A percentile compares a stretch with the other conserved stretches of the same genome.
phyloP scores from a whole-genome alignment of 208 protist species.

The Leishmania lainsoni region DNA sequence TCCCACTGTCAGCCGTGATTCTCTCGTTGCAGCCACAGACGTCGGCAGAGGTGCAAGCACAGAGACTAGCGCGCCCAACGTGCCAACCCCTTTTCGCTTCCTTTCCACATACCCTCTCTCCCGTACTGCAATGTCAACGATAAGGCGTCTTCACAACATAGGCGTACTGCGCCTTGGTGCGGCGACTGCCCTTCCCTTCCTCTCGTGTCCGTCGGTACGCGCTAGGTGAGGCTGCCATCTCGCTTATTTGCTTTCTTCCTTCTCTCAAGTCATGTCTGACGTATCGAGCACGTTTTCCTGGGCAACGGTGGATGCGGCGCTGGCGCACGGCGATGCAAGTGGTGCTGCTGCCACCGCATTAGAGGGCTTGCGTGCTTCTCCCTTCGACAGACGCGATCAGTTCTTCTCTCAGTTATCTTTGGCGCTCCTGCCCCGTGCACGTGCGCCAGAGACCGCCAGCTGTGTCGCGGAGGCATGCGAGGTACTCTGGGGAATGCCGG shows the following conservation, averaged over 20 bases:
- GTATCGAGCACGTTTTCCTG: background rate
- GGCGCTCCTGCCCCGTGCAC: background rate
- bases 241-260: background rate
- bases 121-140: background rate
- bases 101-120: background rate
- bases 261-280: background rate
- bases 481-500: constrained; percentile 22
- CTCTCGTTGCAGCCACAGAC: background rate
- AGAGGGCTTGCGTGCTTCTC: constrained; percentile 1
- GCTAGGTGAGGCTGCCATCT: background rate
- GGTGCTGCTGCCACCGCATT: background rate
- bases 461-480: constrained; percentile 20
- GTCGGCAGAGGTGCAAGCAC: background rate
- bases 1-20: background rate
- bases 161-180: background rate
- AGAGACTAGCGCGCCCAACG: background rate
- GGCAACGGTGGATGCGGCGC: constrained; percentile 3
- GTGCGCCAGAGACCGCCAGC: background rate
- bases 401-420: constrained; percentile 28
- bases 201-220: background rate
- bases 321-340: constrained; percentile 9
- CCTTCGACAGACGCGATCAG: constrained; percentile 8
- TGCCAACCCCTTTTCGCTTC: background rate
- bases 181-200: background rate
- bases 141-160: background rate